Percentiles rank a stretch among this genome's conserved stretches.
Evolutionary conservation across 2,329 filamentous ascomycete species (phyloP).

Genomic region (Tolypocladium tropicale): DNA sequence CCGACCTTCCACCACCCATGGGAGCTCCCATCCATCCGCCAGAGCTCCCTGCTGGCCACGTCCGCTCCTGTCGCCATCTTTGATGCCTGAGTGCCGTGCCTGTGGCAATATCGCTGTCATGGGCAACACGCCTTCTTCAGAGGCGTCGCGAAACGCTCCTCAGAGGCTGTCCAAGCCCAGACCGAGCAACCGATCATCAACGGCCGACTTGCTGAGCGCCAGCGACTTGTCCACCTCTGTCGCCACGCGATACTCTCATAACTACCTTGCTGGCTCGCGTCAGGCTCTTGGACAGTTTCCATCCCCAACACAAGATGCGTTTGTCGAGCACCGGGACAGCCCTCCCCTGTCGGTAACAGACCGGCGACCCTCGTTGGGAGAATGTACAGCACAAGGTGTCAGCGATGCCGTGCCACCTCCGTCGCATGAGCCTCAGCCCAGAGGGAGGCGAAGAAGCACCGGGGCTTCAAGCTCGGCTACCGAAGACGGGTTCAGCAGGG

Average conservation of each 20-base stretch:
- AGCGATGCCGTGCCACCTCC: background rate
- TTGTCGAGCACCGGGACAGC: background rate
- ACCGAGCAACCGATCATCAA: slow-evolving; percentile 26
- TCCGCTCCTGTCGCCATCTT: background rate
- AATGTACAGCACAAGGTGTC: background rate
- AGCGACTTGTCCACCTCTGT: slow-evolving; percentile 4
- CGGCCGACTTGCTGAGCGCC: slow-evolving; percentile 27
- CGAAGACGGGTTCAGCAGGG: background rate
- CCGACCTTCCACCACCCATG: background rate
- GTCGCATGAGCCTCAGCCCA: background rate
- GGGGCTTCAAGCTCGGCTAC: background rate
- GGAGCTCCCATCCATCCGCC: background rate
- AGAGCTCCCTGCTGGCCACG: background rate
- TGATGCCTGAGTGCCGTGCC: background rate
- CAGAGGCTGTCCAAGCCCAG: slow-evolving; percentile 44
- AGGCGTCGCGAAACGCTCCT: slow-evolving; percentile 27
- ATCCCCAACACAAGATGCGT: background rate
- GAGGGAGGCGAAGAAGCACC: background rate
- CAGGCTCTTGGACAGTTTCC: slow-evolving; percentile 1
- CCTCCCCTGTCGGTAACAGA: background rate
- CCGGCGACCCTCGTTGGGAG: background rate
- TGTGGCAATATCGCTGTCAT: slow-evolving; percentile 17
- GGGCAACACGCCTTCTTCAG: slow-evolving; percentile 40
- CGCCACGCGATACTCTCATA: slow-evolving; percentile 17
- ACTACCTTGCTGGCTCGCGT: slow-evolving; percentile 18